phyloP scores from a whole-genome alignment of 192 early-diverging fungal species.

The Chytriomyces confervae region DNA sequence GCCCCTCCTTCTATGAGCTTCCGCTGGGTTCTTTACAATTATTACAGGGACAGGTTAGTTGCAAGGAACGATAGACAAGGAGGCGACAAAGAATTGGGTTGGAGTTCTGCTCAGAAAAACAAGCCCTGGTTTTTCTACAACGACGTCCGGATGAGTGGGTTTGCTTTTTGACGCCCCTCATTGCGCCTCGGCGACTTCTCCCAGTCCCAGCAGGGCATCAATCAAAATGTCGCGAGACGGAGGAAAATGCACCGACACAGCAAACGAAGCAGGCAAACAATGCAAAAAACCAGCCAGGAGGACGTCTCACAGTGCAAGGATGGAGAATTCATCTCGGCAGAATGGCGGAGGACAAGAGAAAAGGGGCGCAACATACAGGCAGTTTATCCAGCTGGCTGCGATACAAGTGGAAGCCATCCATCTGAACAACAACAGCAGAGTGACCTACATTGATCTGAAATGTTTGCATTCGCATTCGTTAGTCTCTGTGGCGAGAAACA shows the following conservation, averaged over 20 bases:
- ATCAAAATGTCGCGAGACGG: background rate
- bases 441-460: background rate
- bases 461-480: too few relatives aligned
- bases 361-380: background rate
- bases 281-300: background rate
- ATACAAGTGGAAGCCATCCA: conserved; percentile 68
- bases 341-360: background rate
- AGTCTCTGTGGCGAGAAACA: too few relatives aligned
- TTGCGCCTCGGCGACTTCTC: too few relatives aligned
- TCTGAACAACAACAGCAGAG: conserved; percentile 48
- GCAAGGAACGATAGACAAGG: background rate
- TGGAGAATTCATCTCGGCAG: conserved; percentile 19
- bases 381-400: conserved; percentile 34
- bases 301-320: conserved; percentile 35
- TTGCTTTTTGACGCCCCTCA: background rate
- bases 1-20: conserved; percentile 53
- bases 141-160: background rate
- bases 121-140: conserved; percentile 21
- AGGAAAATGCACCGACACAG: background rate
- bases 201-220: conserved; percentile 2
- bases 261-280: background rate
- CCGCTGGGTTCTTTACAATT: conserved; percentile 41
- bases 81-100: background rate
- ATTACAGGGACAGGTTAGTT: conserved; percentile 1
- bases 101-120: background rate